Evolutionary conservation across 1,284 basidiomycete species (phyloP).

Genomic region (Xerocomus nothofagi): DNA sequence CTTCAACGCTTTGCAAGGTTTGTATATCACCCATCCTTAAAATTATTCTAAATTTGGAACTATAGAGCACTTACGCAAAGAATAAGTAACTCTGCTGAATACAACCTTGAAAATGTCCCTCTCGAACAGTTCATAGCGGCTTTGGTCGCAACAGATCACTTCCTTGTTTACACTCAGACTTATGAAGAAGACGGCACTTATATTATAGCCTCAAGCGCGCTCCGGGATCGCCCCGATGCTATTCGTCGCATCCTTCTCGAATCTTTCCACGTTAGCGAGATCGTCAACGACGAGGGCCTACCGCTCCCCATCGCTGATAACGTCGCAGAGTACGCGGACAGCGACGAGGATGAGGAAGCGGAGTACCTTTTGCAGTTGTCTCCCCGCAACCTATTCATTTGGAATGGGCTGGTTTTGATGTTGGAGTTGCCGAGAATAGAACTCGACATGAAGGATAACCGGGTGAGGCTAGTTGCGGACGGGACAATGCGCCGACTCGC

Average conservation of each 20-base stretch:
- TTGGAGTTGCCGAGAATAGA: constrained; percentile 70
- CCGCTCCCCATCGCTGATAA: constrained; percentile 45
- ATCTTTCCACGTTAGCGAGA: constrained; percentile 77
- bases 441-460: constrained; percentile 79
- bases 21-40: constrained; percentile 17
- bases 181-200: constrained; percentile 95
- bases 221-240: constrained; percentile 80
- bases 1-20: constrained; percentile 91
- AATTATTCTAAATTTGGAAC: constrained; percentile 11
- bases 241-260: constrained; percentile 84
- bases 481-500: constrained; percentile 79
- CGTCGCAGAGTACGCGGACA: constrained; percentile 49
- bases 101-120: constrained; percentile 79
- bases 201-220: constrained; percentile 82
- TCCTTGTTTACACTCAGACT: constrained; percentile 89
- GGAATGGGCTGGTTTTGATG: constrained; percentile 89
- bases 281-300: constrained; percentile 52
- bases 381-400: constrained; percentile 86
- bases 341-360: constrained; percentile 54
- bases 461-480: constrained; percentile 85
- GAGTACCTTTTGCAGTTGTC: constrained; percentile 86
- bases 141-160: constrained; percentile 87
- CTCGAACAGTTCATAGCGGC: constrained; percentile 80
- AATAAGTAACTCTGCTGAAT: constrained; percentile 96
- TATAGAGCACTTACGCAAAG: constrained; percentile 75